Conservation (phyloP, 2,329 filamentous ascomycete genomes). For the Microdochium trichocladiopsis region DNA sequence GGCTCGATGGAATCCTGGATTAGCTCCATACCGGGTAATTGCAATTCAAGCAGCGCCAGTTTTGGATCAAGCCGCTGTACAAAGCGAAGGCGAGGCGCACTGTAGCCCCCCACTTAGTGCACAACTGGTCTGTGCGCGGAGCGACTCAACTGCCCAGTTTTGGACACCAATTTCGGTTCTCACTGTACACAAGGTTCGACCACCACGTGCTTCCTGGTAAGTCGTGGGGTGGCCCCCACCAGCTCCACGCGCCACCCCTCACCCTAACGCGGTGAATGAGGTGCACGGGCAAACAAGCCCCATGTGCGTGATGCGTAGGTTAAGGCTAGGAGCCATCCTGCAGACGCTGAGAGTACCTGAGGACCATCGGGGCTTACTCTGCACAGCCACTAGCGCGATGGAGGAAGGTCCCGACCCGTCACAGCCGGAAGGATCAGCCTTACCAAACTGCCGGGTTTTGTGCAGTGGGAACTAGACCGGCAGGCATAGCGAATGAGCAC, state of each 20-base stretch:
- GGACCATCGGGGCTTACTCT: not conserved
- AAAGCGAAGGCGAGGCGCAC: no score
- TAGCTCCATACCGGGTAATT: no score
- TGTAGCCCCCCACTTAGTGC: no score
- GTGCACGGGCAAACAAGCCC: not conserved
- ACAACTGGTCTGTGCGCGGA: no score
- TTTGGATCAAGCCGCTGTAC: no score
- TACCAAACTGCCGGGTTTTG: not conserved
- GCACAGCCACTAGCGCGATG: not conserved
- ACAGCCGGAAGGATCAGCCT: not conserved
- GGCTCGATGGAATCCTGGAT: no score
- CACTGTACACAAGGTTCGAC: not conserved
- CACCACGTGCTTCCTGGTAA: not conserved
- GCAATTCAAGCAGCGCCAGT: no score
- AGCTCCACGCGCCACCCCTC: not conserved
- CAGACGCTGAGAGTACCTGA: not conserved
- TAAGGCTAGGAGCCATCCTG: not conserved
- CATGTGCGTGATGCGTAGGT: not conserved
- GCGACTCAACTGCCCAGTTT: no score
- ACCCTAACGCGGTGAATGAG: not conserved
- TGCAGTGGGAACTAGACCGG: not conserved
- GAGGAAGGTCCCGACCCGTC: not conserved
- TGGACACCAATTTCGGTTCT: no score
- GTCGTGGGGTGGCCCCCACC: not conserved
- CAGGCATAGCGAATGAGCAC: not conserved